Base-by-base conservation (phyloP, 257 asterid genomes). In the Solanum ossicruentum region DNA sequence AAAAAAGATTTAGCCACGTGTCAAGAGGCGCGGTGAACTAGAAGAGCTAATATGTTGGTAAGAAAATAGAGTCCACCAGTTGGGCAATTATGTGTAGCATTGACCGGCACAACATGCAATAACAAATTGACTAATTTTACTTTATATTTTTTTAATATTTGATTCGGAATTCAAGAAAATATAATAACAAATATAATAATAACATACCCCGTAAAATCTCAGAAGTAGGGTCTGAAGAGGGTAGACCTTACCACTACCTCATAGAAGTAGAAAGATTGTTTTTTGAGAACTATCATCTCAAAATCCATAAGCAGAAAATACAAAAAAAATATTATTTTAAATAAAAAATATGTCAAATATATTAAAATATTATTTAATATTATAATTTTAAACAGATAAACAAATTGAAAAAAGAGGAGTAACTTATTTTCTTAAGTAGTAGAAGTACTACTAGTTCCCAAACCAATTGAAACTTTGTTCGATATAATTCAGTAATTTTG, bases 131-230 rank as follows among this genome's bases (percentile, higher is more conserved):
- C 36, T 63, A 23, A 63, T 66, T 66, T 66, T 15, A 66, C 47
- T 66, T 66, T 66, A 23, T 12, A 23, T 8, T 43, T 57, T 57
- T 20, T 4, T 2, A 0, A 36, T 5, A 57, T 57, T 57, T 57
- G 0, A 7, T 1, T 8, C 0, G 0, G 0, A 58, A 58, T 0
- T 58, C 10, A 0, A 58, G 10, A 57, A 58, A 58, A 12, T 56
- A 32, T 32, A 32, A 32, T 28, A 28, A 28, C 2, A 28, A 28
- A 28, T 28, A 28, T 2, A 28, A 28, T 3, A 2, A 32, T 32
- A 32, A 32, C 0, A 32, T 32, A 32, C 1, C 0, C 36, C 0
- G 3, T 32, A 3, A 32, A 3, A 32, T 32, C 0, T 0, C 0
- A 32, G 2, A 32, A 32, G 3, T 32, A 3, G 3, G 36, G 36